These are phyloP conservation scores for Mortierella polycephala DNA, from an alignment of 371 early-diverging fungal species.

Conservation along the genomic window DNA sequence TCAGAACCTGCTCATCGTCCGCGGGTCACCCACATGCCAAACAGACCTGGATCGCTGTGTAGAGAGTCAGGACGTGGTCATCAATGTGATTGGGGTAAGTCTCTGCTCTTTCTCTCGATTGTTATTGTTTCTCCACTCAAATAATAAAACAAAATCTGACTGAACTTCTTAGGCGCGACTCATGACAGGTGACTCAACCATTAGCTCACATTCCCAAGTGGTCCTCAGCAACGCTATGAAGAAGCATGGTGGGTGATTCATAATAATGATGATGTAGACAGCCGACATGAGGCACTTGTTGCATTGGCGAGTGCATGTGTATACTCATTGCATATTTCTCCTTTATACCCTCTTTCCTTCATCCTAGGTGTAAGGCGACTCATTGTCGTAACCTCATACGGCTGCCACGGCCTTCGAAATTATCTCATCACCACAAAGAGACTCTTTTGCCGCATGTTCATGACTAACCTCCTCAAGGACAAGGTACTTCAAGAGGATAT, in stretches of 20 bases:
- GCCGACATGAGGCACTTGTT: not conserved
- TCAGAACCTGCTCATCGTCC: constrained; percentile 51
- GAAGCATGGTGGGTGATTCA: constrained; percentile 37
- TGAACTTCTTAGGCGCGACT: constrained; percentile 26
- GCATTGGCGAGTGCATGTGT: not conserved
- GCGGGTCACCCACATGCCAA: constrained; percentile 45
- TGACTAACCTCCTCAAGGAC: constrained; percentile 49
- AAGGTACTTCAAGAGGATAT: constrained; percentile 52
- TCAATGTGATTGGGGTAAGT: constrained; percentile 52
- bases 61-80: constrained; percentile 51
- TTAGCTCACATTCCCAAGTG: constrained; percentile 46
- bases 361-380: constrained; percentile 35
- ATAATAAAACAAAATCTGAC: not conserved
- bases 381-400: constrained; percentile 46
- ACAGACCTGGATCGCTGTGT: constrained; percentile 44
- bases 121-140: not conserved
- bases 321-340: not conserved
- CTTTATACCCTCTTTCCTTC: not conserved
- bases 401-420: constrained; percentile 49
- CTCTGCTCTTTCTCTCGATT: not conserved
- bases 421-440: constrained; percentile 44
- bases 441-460: constrained; percentile 45
- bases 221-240: constrained; percentile 50
- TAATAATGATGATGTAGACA: not conserved
- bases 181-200: constrained; percentile 42